phyloP scores from a whole-genome alignment of 2,329 filamentous ascomycete genomes.

The Colletotrichum gloeosporioides region DNA sequence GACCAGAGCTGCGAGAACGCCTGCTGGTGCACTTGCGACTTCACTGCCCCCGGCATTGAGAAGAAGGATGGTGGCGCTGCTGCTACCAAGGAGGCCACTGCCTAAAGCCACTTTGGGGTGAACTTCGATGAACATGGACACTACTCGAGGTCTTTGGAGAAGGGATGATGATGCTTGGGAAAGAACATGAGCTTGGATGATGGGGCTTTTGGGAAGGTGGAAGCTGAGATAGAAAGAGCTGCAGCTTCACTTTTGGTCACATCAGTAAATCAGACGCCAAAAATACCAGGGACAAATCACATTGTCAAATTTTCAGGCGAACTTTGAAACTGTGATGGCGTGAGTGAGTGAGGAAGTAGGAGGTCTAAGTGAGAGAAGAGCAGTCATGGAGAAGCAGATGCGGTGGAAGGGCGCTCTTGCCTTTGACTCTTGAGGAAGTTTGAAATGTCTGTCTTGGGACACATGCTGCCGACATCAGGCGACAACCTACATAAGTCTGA shows the following conservation, averaged over 20 bases:
- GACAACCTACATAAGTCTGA: background rate
- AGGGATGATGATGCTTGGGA: background rate
- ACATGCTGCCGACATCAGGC: background rate
- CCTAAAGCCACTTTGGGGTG: background rate
- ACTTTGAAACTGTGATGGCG: rapidly evolving
- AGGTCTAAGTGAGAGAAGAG: background rate
- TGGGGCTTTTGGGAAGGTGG: background rate
- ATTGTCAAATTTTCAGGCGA: background rate
- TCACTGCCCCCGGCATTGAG: background rate
- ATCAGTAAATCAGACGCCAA: rapidly evolving
- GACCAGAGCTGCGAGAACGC: background rate
- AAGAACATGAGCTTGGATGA: background rate
- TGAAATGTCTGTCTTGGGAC: background rate
- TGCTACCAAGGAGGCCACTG: background rate
- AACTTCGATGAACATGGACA: background rate
- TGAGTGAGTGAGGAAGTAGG: background rate
- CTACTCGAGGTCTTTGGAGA: background rate
- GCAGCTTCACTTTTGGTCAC: background rate
- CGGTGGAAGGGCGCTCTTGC: background rate
- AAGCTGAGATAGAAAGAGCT: background rate
- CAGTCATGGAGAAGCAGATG: background rate
- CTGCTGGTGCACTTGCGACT: slow-evolving; percentile 9
- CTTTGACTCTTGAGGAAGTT: background rate
- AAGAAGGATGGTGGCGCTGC: background rate
- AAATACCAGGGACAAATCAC: background rate